Percentiles rank a stretch among this genome's conserved stretches.
These are phyloP conservation scores for Trichophyton benhamiae DNA, from an alignment of 2,329 filamentous ascomycete genomes.

Conservation along the genomic window DNA sequence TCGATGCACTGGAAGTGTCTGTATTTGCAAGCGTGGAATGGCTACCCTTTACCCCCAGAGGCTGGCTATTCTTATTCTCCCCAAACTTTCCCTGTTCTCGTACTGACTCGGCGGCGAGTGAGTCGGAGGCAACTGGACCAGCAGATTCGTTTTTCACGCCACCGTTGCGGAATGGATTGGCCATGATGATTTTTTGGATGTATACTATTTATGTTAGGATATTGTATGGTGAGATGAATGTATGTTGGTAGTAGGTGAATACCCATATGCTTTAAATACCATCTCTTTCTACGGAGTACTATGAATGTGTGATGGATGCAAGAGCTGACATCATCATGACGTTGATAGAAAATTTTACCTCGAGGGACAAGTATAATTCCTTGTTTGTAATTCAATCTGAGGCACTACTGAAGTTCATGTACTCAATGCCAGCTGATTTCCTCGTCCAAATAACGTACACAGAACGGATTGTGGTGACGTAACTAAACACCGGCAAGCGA, in stretches of 20 bases:
- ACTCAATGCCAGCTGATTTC: no score
- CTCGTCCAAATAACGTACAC: no score
- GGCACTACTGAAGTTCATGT: no score
- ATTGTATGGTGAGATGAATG: not conserved
- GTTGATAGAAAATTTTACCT: no score
- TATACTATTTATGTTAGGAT: not conserved
- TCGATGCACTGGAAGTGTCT: conserved; percentile 42
- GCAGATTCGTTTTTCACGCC: conserved; percentile 46
- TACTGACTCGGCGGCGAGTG: conserved; percentile 63
- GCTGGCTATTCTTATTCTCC: conserved; percentile 44
- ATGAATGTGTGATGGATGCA: not conserved
- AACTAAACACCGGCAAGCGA: no score
- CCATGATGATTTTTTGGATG: conserved; percentile 21
- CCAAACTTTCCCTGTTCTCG: conserved; percentile 48
- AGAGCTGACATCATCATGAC: not conserved
- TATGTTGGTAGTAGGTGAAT: not conserved
- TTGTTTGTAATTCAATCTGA: not conserved
- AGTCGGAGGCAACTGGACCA: conserved; percentile 54
- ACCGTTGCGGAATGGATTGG: conserved; percentile 36
- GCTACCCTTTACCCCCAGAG: conserved; percentile 38
- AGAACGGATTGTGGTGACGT: not conserved
- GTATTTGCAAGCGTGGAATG: conserved; percentile 46
- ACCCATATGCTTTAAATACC: not conserved
- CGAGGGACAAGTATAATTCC: not conserved
- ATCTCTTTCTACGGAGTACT: not conserved